These are phyloP conservation scores for Tephrocybe sp. DNA, from an alignment of 768 basidiomycete species.

Conservation along the genomic window DNA sequence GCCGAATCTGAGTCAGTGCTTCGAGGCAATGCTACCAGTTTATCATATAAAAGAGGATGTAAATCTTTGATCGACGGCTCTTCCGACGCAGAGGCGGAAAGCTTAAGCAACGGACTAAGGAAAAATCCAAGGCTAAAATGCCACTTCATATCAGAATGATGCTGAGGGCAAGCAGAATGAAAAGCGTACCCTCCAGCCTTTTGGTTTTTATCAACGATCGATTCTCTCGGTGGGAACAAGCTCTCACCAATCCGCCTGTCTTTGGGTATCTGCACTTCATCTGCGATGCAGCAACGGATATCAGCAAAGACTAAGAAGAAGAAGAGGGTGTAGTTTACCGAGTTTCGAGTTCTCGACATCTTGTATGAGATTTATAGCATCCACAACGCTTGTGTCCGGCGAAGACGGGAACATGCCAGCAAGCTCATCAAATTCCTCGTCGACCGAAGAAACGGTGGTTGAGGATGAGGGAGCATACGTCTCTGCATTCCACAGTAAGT, in stretches of 20 bases:
- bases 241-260: constrained; percentile 44
- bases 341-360: constrained; percentile 46
- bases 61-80: constrained; percentile 25
- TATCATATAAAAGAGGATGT: constrained; percentile 5
- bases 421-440: constrained; percentile 54
- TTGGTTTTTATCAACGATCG: constrained; percentile 13
- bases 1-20: too few relatives aligned
- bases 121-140: constrained; percentile 37
- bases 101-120: constrained; percentile 30
- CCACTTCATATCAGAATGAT: background rate
- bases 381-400: constrained; percentile 44
- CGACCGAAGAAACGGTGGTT: constrained; percentile 42
- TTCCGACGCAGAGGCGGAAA: constrained; percentile 6
- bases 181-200: constrained; percentile 12
- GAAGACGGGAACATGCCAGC: constrained; percentile 43
- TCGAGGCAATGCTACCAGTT: background rate
- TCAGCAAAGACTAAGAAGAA: background rate
- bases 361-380: constrained; percentile 24
- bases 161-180: background rate
- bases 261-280: constrained; percentile 55
- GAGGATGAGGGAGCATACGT: constrained; percentile 41
- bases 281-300: constrained; percentile 25
- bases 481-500: constrained; percentile 21
- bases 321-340: constrained; percentile 33
- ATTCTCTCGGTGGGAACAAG: constrained; percentile 14